Evolutionary conservation across 2,329 filamentous ascomycete species (phyloP), one percentile per base, ranked within the genome.

Genomic region (Diaporthe vexans): DNA sequence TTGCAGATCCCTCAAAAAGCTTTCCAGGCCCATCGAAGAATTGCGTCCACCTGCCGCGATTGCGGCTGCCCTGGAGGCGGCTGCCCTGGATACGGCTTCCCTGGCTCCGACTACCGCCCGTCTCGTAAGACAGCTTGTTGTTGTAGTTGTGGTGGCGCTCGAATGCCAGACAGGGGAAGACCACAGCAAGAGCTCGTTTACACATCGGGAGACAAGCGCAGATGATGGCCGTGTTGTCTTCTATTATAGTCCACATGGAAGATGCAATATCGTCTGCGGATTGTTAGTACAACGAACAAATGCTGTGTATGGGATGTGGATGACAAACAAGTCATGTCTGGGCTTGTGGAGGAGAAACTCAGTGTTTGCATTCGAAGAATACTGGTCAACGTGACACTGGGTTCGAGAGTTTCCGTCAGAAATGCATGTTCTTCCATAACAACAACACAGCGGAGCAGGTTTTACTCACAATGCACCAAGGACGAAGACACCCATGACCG

Each of bases 141-240:
- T 29, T 54, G 13, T 13, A 26, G 13, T 21, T 52, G 29, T 37
- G 48, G 8, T 26, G 48, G n/a, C 63, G 33, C 15, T 26, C 46
- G 15, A 54, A 68, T 9, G 33, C 8, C 48, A 68, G 26, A 48
- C 48, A 54, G n/a, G 63, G 63, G 13, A 68, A 37, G 1, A 68
- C 0, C 10, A 29, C 48, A 1, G 33, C 29, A 6, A 68, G 3
- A 11, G n/a, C 5, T 26, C 63, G 37, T 19, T 68, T 68, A 10
- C 63, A 54, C 63, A 68, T 68, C 0, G 63, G 63, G 1, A 68
- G 63, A 15, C 63, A 68, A 0, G 63, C 63, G 6, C 63, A 68
- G n/a, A 68, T 68, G 48, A 68, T 68, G n/a, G 63, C 63, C 19
- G 63, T 68, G 33, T 68, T 68, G 63, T 68, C 63, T 54, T 68